Evolutionary conservation across 2,329 filamentous ascomycete species (phyloP).

Genomic region (Neopestalotiopsis sp.): DNA sequence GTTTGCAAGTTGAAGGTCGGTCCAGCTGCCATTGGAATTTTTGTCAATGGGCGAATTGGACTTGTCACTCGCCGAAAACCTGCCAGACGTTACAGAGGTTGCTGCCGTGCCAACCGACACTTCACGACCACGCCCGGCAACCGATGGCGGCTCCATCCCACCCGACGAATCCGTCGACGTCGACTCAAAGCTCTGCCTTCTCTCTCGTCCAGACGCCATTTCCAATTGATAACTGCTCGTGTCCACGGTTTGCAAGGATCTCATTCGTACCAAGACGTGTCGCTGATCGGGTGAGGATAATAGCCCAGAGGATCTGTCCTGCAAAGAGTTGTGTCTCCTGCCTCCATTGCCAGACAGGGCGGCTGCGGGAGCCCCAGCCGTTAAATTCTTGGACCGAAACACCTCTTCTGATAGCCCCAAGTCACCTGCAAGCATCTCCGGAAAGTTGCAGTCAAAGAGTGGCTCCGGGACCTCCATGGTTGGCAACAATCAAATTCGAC

Average conservation of each 20-base stretch:
- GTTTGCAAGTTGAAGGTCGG: constrained; percentile 34
- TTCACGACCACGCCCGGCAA: constrained; percentile 34
- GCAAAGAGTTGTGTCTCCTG: constrained; percentile 27
- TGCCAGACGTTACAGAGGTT: constrained; percentile 44
- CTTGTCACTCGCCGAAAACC: constrained; percentile 28
- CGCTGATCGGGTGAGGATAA: constrained; percentile 23
- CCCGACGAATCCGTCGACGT: constrained; percentile 42
- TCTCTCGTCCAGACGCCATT: constrained; percentile 25
- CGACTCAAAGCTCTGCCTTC: constrained; percentile 33
- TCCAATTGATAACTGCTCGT: constrained; percentile 30
- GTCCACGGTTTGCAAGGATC: constrained; percentile 30
- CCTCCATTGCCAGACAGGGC: constrained; percentile 37
- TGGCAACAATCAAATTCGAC: constrained; percentile 21
- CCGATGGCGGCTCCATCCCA: constrained; percentile 37
- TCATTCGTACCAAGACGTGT: constrained; percentile 25
- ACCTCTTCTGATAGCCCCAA: constrained; percentile 53
- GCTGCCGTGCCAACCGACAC: constrained; percentile 45
- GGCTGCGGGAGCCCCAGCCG: constrained; percentile 51
- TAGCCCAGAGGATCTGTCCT: constrained; percentile 26
- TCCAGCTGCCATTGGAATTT: constrained; percentile 33
- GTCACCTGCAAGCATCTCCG: constrained; percentile 61
- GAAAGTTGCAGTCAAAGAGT: constrained; percentile 51
- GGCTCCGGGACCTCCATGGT: constrained; percentile 27
- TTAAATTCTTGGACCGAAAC: constrained; percentile 57
- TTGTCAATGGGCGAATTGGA: constrained; percentile 26